Evolutionary conservation across 2,329 filamentous ascomycete genomes (phyloP), one percentile per base, ranked within the genome.

Genomic region (Blastomyces parvus): DNA sequence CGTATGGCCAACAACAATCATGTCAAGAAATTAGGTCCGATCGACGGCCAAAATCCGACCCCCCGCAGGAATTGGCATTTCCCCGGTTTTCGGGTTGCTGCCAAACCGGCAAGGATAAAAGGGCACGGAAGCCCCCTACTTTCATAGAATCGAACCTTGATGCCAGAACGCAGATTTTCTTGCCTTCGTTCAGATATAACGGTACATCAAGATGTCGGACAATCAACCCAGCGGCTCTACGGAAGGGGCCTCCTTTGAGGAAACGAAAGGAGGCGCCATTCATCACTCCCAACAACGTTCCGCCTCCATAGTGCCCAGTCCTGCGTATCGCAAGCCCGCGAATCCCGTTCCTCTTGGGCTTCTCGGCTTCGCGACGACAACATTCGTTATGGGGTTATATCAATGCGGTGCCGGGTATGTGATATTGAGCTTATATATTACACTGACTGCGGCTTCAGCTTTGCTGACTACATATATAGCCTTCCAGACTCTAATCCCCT

Each of bases 361-460:
- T 57, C 81, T 83, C 60, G 84, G 83, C 75, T 88, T 88, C 74
- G 84, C 85, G n/a, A 71, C 86, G 66, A 87, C 86, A 11, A 87
- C 85, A 11, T 86, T 88, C 70, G 79, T 84, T 17, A 78, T 88
- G 44, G 80, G 79, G 33, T 69, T 82, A 1, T 78, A 78, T 65
- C 73, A 79, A 60, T 79, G 77, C 61, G 78, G 78, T 62, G 77
- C 74, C 65, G 77, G 77, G 84, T 84, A 77, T 67, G 80, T 79
- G 14, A 7, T 13, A 2, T 25, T 6, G 14, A 38, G 27, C 14
- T 22, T 50, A n/a, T 56, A 36, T 22, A 38, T 36, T 52, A 52
- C 17, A 14, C 40, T 38, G 11, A 14, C 40, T 38, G 11, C 50
- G 36, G 17, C 14, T 33, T 40, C 42, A n/a, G 36, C 25, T n/a